Evolutionary conservation across 768 basidiomycete species (phyloP).

Genomic region (Pulveroboletus sp.): DNA sequence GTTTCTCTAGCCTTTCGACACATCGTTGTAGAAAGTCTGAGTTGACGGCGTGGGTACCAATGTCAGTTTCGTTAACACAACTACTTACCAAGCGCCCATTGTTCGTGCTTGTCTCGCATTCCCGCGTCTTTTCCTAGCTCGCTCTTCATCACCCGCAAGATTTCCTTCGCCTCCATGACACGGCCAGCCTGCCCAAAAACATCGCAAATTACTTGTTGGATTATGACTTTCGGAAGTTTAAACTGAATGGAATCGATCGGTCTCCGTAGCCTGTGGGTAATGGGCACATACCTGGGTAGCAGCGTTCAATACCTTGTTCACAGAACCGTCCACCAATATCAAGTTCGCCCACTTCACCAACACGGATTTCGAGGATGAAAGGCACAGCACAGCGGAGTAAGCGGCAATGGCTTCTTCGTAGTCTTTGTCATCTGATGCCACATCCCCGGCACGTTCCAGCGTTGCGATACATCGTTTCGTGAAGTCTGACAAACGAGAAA

Average conservation of each 20-base stretch:
- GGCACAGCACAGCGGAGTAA: slow-evolving; percentile 2
- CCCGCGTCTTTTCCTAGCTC: background rate
- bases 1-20: background rate
- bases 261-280: too few species aligned
- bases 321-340: background rate
- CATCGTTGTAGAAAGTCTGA: background rate
- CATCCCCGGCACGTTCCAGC: background rate
- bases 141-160: background rate
- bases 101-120: background rate
- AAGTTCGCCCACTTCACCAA: background rate
- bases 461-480: background rate
- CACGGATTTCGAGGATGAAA: background rate
- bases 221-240: background rate
- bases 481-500: background rate
- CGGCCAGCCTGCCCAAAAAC: background rate
- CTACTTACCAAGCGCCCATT: background rate
- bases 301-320: background rate
- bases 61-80: background rate
- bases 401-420: background rate
- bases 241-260: background rate
- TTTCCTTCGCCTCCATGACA: background rate
- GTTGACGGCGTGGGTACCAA: background rate
- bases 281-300: background rate
- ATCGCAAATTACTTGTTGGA: background rate
- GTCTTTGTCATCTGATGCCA: background rate